Conservation (phyloP, 495 filamentous ascomycete species). For the Baudoinia panamericana region DNA sequence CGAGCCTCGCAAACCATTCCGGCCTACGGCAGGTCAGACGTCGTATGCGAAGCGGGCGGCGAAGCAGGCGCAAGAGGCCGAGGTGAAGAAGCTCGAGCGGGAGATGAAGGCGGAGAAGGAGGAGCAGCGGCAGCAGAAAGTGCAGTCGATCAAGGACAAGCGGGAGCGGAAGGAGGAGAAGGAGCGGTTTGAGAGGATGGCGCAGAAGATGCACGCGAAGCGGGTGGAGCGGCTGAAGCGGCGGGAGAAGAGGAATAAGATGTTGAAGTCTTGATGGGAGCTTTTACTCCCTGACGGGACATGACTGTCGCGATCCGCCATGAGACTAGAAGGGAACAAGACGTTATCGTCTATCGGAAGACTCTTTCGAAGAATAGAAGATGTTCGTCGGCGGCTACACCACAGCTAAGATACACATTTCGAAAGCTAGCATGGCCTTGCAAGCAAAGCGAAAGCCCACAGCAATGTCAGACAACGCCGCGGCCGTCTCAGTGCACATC, state of each 20-base stretch:
- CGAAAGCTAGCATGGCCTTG: no score
- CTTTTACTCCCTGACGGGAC: no score
- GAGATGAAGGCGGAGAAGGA: slow-evolving; percentile 96
- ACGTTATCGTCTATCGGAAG: no score
- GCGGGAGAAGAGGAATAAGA: slow-evolving; percentile 94
- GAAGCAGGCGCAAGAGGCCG: slow-evolving; percentile 47
- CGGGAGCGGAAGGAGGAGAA: slow-evolving; percentile 82
- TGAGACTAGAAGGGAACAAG: no score
- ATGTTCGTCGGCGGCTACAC: no score
- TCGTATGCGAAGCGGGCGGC: slow-evolving; percentile 64
- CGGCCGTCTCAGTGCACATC: no score
- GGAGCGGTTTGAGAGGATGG: slow-evolving; percentile 85
- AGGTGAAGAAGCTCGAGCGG: slow-evolving; percentile 76
- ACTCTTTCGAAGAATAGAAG: no score
- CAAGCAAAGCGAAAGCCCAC: no score
- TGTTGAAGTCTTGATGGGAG: slow-evolving; percentile 71
- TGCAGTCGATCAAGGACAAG: slow-evolving; percentile 69
- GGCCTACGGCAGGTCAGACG: slow-evolving; percentile 56
- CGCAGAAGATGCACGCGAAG: slow-evolving; percentile 94
- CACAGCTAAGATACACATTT: no score
- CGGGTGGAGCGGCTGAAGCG: slow-evolving; percentile 83
- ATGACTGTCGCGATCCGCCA: no score
- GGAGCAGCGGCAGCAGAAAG: slow-evolving; percentile 63
- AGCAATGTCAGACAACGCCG: no score
- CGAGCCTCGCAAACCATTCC: slow-evolving; percentile 66